phyloP scores from a whole-genome alignment of 192 early-diverging fungal genomes.

The Rhizoclosmatium globosum region DNA sequence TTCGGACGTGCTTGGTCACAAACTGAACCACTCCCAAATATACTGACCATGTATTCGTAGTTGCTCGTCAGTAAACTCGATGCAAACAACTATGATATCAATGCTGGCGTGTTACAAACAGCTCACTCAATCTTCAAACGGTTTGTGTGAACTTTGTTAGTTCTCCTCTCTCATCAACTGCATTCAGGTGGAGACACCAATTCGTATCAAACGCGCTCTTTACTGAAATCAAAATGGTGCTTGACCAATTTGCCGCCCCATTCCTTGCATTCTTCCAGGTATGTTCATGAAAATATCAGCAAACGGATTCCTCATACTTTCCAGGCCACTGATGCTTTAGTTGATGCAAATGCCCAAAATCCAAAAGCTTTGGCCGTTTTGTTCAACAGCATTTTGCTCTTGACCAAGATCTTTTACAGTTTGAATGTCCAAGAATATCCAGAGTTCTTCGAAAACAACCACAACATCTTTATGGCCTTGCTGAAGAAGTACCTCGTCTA shows the following conservation, averaged over 20 bases:
- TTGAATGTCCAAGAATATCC: conserved; percentile 97
- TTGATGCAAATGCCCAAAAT: conserved; percentile 73
- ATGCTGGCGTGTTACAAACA: conserved; percentile 92
- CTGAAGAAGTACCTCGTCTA: conserved; percentile 91
- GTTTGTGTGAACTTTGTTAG: conserved; percentile 34
- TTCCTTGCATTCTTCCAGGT: conserved; percentile 87
- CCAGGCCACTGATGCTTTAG: conserved; percentile 79
- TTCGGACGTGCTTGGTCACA: not conserved
- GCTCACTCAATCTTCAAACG: conserved; percentile 95
- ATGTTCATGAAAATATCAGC: conserved; percentile 2
- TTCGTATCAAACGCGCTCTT: conserved; percentile 84
- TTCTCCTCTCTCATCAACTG: not conserved
- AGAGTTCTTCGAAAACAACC: conserved; percentile 95
- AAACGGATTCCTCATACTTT: not conserved
- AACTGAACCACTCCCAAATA: no score
- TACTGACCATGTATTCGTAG: not conserved
- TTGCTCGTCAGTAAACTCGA: conserved; percentile 77
- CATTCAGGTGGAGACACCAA: conserved; percentile 81
- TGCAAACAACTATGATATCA: conserved; percentile 76
- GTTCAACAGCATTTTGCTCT: conserved; percentile 75
- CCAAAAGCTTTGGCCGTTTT: conserved; percentile 71
- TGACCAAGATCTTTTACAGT: conserved; percentile 92
- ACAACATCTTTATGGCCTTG: conserved; percentile 79
- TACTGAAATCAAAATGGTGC: conserved; percentile 89
- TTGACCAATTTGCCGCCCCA: conserved; percentile 83